A percentile compares a stretch with the other conserved stretches of the same genome.
Conservation (phyloP, 441 rosid species). For the Erodium trifolium region DNA sequence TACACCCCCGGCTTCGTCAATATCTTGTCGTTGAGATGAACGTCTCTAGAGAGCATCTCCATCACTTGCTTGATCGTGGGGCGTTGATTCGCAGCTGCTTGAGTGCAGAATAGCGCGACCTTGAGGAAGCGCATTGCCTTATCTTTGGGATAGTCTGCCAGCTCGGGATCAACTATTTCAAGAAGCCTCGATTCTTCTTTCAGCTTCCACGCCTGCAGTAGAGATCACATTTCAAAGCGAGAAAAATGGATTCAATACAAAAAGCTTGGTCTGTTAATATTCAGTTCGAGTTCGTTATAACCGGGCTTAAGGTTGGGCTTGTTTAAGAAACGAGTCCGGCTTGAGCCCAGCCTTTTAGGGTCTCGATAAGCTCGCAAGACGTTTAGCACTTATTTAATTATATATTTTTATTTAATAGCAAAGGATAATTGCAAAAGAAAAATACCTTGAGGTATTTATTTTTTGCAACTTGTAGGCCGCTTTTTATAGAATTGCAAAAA, state of each 20-base stretch:
- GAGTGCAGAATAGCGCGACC: conserved; percentile 84
- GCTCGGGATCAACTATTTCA: conserved; percentile 62
- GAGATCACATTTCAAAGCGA: conserved; percentile 14
- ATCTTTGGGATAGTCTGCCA: conserved; percentile 45
- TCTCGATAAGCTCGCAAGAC: no score
- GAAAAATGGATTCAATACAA: not conserved
- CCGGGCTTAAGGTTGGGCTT: no score
- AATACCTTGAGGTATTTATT: no score
- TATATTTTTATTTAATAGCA: no score
- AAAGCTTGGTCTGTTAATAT: no score
- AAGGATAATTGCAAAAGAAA: no score
- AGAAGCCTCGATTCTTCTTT: conserved; percentile 56
- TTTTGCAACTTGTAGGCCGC: no score
- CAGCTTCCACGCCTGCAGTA: conserved; percentile 76
- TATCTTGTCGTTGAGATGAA: conserved; percentile 53
- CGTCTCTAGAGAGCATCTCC: conserved; percentile 72
- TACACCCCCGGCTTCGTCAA: conserved; percentile 65
- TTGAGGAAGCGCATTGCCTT: conserved; percentile 59
- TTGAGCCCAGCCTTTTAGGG: no score
- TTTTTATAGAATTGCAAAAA: no score
- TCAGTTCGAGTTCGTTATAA: no score
- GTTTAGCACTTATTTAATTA: no score
- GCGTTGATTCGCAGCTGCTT: conserved; percentile 56
- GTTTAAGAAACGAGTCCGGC: no score
- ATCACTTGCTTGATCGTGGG: conserved; percentile 81